Base-by-base conservation (phyloP, 2,329 filamentous ascomycete genomes). In the Epichloe coenophiala region DNA sequence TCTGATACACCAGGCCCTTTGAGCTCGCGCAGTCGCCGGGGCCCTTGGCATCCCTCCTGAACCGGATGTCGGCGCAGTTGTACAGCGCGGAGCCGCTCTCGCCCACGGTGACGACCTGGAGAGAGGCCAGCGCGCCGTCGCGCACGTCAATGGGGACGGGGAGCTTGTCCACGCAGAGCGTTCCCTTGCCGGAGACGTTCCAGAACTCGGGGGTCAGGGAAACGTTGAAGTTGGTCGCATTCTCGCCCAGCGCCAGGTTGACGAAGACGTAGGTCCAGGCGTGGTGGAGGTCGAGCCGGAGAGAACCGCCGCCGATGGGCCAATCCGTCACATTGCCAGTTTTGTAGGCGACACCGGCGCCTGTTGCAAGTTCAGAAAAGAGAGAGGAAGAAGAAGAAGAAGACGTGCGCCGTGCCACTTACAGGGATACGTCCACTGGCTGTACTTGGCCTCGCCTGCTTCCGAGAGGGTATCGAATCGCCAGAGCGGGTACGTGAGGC, bases 1-100 rank as follows among this genome's bases (percentile, higher is more conserved):
- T 49, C 41, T 52, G 53, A 33, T 63, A 59, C 21, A 68, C 69
- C 43, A 86, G 68, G 36, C 74, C 76, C 3, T 61, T 59, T 0
- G 62, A 58, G 21, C 43, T 48, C 3, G 52, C 59, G 54, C 63
- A 65, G 52, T 65, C 64, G 27, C 68, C 61, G 15, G 75, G 69
- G 8, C 68, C 63, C 17, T 72, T 68, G 4, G 77, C 71, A 11
- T 69, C 68, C 48, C 69, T 68, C 35, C 73, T 75, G 68, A 90
- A 83, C 27, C 77, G 81, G 56, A 89, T 78, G 59, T 90, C 85
- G 60, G 84, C 82, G 65, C 86, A 90, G 65, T 83, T 85, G 66
- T 88, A 89, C 35, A 89, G 68, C 15, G 83, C 80, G 39, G 72
- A 74, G 19, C 72, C 75, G 4, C 68, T 70, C 21, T 76, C 71